Conservation (phyloP, 163 green algal genomes). For the Scenedesmus sp. region DNA sequence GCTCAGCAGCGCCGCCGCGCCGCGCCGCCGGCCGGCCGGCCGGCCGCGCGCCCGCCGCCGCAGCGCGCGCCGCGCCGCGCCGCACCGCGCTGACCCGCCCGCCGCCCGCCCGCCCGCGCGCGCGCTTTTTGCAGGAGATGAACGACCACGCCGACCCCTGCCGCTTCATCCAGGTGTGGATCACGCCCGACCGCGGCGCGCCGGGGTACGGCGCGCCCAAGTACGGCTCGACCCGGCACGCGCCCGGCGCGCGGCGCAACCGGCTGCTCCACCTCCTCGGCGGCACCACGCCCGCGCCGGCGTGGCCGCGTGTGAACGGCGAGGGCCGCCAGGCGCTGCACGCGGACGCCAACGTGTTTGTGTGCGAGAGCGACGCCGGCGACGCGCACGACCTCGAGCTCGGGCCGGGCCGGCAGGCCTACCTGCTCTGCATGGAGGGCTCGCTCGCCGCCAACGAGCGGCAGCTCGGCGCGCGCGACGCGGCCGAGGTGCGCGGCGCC, state of each 20-base stretch:
- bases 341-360: conserved; percentile 79
- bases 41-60: no score
- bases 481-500: conserved; percentile 51
- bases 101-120: no score
- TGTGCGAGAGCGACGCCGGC: conserved; percentile 74
- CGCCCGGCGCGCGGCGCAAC: conserved; percentile 69
- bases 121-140: conserved; percentile 83
- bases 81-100: no score
- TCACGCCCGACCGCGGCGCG: conserved; percentile 73
- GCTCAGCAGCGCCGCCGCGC: no score
- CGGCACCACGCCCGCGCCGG: conserved; percentile 56
- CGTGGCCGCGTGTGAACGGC: conserved; percentile 47
- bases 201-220: conserved; percentile 75
- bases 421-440: conserved; percentile 83
- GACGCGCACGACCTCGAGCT: conserved; percentile 61
- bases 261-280: conserved; percentile 73
- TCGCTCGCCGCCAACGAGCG: conserved; percentile 46
- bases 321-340: neutral
- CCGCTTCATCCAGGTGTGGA: conserved; percentile 72
- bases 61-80: no score
- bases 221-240: conserved; percentile 66
- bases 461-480: conserved; percentile 60
- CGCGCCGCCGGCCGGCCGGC: no score
- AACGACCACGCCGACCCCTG: conserved; percentile 69
- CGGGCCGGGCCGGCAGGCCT: conserved; percentile 63